phyloP scores from a whole-genome alignment of 768 basidiomycete species.

The Suillus cothurnatus region DNA sequence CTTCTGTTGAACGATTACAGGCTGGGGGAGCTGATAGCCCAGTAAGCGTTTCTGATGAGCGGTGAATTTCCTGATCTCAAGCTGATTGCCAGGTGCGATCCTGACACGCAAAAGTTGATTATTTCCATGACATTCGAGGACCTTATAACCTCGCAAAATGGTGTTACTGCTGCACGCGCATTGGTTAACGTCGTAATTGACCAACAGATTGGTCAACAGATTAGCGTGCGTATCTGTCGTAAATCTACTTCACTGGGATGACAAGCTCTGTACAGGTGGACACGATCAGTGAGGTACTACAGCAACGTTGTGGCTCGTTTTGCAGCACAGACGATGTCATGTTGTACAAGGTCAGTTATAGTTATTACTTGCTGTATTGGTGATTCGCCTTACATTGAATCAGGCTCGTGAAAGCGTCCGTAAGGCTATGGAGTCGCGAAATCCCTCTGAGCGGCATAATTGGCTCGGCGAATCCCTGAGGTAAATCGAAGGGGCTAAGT shows the following conservation, averaged over 20 bases:
- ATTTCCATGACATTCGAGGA: conserved; percentile 79
- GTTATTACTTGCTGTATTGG: conserved; percentile 3
- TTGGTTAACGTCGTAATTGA: conserved; percentile 96
- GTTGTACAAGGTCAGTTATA: conserved; percentile 78
- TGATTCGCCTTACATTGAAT: conserved; percentile 10
- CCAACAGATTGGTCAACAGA: conserved; percentile 96
- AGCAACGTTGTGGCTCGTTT: conserved; percentile 95
- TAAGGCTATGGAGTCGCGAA: conserved; percentile 82
- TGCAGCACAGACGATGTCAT: conserved; percentile 98
- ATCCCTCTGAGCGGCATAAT: conserved; percentile 72
- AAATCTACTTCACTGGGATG: conserved; percentile 7
- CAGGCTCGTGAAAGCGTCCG: conserved; percentile 94
- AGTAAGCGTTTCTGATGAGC: conserved; percentile 47
- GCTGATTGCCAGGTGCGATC: conserved; percentile 59
- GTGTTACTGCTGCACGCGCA: conserved; percentile 84
- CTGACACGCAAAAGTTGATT: conserved; percentile 70
- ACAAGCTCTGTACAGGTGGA: conserved; percentile 66
- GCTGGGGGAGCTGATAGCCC: conserved; percentile 78
- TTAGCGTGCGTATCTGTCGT: conserved; percentile 62
- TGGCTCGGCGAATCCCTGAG: conserved; percentile 86
- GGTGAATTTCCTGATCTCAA: background rate
- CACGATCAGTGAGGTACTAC: conserved; percentile 92
- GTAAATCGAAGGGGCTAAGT: conserved; percentile 41
- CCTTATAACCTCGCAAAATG: conserved; percentile 81
- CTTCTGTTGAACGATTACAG: conserved; percentile 91